These are phyloP conservation scores for Linum tenue DNA, from an alignment of 345 rosid genomes.

Conservation along the genomic window DNA sequence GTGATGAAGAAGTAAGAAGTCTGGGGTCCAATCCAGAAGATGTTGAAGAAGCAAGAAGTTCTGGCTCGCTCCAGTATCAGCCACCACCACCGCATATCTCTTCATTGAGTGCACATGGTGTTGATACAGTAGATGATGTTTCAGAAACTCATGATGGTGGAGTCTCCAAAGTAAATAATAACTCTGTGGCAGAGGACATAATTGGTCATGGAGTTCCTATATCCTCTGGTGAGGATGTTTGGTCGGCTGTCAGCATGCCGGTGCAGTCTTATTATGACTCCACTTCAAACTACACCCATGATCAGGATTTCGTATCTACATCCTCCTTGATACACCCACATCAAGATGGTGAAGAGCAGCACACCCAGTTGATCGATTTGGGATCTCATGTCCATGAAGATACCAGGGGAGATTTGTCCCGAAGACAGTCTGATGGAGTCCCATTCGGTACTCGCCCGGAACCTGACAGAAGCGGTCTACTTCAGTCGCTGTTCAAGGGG, in stretches of 20 bases:
- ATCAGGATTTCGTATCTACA: conserved; percentile 34
- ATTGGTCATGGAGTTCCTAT: conserved; percentile 35
- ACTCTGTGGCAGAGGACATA: conserved; percentile 29
- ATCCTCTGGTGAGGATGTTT: conserved; percentile 45
- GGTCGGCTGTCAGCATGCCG: conserved; percentile 36
- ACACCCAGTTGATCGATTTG: conserved; percentile 42
- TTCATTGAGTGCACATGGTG: conserved; percentile 26
- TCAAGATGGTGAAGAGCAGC: conserved; percentile 35
- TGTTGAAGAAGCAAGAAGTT: conserved; percentile 24
- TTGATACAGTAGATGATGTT: conserved; percentile 24
- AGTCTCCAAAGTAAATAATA: conserved; percentile 32
- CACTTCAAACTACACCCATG: conserved; percentile 14
- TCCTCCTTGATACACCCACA: conserved; percentile 40
- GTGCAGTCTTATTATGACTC: conserved; percentile 35
- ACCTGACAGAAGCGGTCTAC: conserved; percentile 64
- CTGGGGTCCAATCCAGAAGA: conserved; percentile 18
- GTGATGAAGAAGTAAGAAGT: conserved; percentile 18
- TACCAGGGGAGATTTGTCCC: conserved; percentile 38
- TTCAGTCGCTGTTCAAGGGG: conserved; percentile 68
- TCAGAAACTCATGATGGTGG: conserved; percentile 23
- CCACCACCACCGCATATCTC: conserved; percentile 31
- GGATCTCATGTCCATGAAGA: conserved; percentile 40
- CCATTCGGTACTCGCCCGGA: conserved; percentile 48
- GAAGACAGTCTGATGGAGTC: conserved; percentile 37
- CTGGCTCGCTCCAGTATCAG: conserved; percentile 22